Base-by-base conservation (phyloP, 202 grass and related monocot species). In the Saccharum hybrid region DNA sequence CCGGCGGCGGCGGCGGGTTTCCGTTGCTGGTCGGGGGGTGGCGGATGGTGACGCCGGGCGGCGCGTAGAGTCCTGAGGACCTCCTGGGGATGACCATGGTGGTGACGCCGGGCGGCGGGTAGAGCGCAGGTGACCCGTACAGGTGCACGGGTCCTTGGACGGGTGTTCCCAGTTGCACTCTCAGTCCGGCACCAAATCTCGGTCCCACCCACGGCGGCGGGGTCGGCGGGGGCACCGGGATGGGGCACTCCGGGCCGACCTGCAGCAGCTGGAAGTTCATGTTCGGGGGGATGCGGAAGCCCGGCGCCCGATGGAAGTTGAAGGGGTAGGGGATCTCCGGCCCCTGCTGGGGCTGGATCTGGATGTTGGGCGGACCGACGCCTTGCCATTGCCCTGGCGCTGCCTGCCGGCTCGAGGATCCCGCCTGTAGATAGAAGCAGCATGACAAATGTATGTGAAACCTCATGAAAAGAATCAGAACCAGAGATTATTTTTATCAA, bases 381-480 rank as follows among this genome's bases (percentile, higher is more conserved):
- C 61, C n/a, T 16, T 51, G 85, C 33, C 16, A 23, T 41, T 34
- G 9, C 40, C 26, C 6, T 54, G 51, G 16, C 15, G 14, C 51
- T n/a, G 52, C 7, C 18, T 57, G 42, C 16, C 52, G 19, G 13
- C 14, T 14, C 33, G 8, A 59, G 59, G 11, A 62, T 15, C 42
- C 72, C 28, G 49, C 22, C 88, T 82, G 57, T 26, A 62, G 41
- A 37, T 26, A 62, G 34, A 59, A 81, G 51, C 52, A 84, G 5
- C 62, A 45, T 28, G 11, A 5, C n/a, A 64, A 34, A 56, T 65
- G n/a, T 82, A 56, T 56, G n/a, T 82, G 18, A 64, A 77, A 38
- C 34, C 19, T 56, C 21, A 75, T 51, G 16, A 16, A 5, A 61
- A 52, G 2, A 61, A 66, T 66, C 15, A 46, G 13, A 39, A 34